Evolutionary conservation across 768 basidiomycete genomes (phyloP), one percentile per base, ranked within the genome.

Genomic region (Termitomyces sp.): DNA sequence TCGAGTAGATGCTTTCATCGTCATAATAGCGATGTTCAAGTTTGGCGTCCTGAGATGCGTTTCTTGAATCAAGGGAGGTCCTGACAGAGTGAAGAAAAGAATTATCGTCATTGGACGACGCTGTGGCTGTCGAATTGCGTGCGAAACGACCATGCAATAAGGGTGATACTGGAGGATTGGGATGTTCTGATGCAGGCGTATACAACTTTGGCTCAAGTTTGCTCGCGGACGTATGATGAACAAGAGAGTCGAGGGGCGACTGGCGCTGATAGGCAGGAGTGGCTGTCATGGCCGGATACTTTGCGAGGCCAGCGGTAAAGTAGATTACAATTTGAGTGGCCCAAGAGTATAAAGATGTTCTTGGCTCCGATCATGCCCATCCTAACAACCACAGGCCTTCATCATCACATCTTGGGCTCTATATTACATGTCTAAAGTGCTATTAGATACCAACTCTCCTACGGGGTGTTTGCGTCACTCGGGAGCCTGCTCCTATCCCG

Each of bases 381-480:
- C 36, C 18, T 54, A 22, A 24, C 54, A 27, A 55, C 51, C 37
- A 27, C 8, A n/a, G 18, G 5, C 24, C 46, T 4, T 47, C 27
- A 47, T 47, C 27, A 47, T 47, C 46, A 22, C 15, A 47, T 1
- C 27, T 45, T 24, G 1, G 20, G 20, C 15, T 53, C 52, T 39
- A 39, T 53, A 27, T 39, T 58, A 60, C 55, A 58, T 20, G 20
- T 57, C 39, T 57, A 53, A 54, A 24, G 52, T 53, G n/a, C 22
- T 16, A 16, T 22, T 74, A 92, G 64, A 93, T 84, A 30, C 91
- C 92, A 31, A 81, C 81, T 62, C 80, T 77, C 61, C 87, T 80
- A 62, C 87, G 75, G n/a, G 91, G 91, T 31, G 92, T 94, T 69
- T 89, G 89, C 3, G 79, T 78, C 33, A 88, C 76, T 52, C 89